Evolutionary conservation across 306 rosid species (phyloP).

Genomic region (Ochetophila trinervis): DNA sequence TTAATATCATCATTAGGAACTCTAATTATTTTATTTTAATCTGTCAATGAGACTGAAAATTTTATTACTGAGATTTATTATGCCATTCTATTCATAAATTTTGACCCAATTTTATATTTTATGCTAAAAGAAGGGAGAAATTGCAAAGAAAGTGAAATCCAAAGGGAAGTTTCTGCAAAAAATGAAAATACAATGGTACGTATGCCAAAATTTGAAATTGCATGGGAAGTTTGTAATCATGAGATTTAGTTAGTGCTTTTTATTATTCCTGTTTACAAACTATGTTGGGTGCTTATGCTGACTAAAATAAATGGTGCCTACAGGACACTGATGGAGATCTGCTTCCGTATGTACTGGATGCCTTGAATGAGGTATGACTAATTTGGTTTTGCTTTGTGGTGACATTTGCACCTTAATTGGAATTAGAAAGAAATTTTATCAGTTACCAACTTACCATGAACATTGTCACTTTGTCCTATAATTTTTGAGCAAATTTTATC

Average conservation of each 20-base stretch:
- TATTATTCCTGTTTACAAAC: neutral
- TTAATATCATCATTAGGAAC: too few relatives aligned
- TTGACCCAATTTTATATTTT: too few relatives aligned
- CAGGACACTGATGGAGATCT: constrained; percentile 97
- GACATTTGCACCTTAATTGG: neutral
- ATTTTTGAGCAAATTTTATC: neutral
- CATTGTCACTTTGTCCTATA: neutral
- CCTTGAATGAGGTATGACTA: constrained; percentile 80
- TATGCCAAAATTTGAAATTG: too few relatives aligned
- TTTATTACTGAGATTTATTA: too few relatives aligned
- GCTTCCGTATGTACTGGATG: constrained; percentile 89
- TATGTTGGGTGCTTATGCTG: constrained; percentile 11
- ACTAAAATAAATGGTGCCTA: constrained; percentile 26
- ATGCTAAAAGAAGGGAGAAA: too few relatives aligned
- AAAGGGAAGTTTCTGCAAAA: too few relatives aligned
- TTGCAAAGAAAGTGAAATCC: too few relatives aligned
- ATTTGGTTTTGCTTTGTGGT: constrained; percentile 10
- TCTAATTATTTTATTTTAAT: too few relatives aligned
- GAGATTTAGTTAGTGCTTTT: neutral
- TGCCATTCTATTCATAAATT: too few relatives aligned
- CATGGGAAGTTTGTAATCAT: too few relatives aligned
- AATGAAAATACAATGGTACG: too few relatives aligned
- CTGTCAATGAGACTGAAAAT: too few relatives aligned
- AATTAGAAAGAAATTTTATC: neutral
- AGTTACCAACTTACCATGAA: neutral